Evolutionary conservation across 441 rosid genomes (phyloP), one percentile per base, ranked within the genome.

Genomic region (Breynia disticha): DNA sequence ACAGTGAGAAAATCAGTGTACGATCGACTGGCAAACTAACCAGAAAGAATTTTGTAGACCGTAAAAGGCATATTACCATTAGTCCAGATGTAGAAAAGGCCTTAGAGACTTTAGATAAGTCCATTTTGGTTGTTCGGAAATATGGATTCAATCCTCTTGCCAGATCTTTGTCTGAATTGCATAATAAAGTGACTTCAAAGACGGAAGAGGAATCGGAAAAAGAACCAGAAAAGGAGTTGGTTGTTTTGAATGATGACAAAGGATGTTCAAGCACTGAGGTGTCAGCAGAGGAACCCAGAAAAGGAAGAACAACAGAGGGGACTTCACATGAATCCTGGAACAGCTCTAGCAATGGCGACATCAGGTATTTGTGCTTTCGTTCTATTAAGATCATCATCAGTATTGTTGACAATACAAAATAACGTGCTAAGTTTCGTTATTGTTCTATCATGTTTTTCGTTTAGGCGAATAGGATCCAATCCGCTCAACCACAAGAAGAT

Each of bases 81-180:
- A 78, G 95, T 54, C 85, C 85, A 15, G 72, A 71, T 72, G 95
- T 91, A 48, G 72, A 78, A 54, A 78, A 79, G 63, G 98, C 98
- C 61, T 74, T 91, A 56, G 77, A 79, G 58, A 86, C 81, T 19
- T 46, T 91, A 62, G 97, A 91, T 63, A 79, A 72, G 66, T 91
- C 66, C 38, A 84, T 88, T 59, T 66, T 72, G 7, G 37, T 86
- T 55, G 77, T 88, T 55, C 76, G 73, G n/a, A 71, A 81, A 57
- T 50, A 72, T 35, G 71, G 78, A 68, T 55, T 56, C 24, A 62
- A 67, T 54, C 35, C 68, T n/a, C 65, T 60, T 50, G 62, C 41
- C 37, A 46, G 57, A 47, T 50, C 72, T 21, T 64, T 67, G 5
- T 50, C 75, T 56, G 63, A 45, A 64, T 62, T 62, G 46, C 50